These are phyloP conservation scores for Batkoa obscura DNA, from an alignment of 371 early-diverging fungal genomes.

Conservation along the genomic window DNA sequence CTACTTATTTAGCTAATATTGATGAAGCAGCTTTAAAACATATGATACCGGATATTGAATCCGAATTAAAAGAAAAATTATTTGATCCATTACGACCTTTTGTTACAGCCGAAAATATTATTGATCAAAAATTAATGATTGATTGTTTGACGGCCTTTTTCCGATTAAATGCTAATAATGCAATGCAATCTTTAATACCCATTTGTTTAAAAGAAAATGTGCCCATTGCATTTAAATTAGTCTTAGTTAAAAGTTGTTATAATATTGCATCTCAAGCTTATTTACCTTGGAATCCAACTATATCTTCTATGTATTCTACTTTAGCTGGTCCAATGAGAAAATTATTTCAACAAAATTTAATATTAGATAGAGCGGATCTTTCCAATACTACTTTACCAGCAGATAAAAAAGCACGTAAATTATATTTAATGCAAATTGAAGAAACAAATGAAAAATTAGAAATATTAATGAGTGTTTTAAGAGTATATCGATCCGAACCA, in stretches of 20 bases:
- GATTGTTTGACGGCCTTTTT: slow-evolving; percentile 58
- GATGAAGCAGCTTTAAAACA: slow-evolving; percentile 41
- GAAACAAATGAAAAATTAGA: slow-evolving; percentile 43
- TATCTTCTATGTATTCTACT: slow-evolving; percentile 38
- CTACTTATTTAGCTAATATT: slow-evolving; percentile 39
- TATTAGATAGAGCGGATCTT: slow-evolving; percentile 4
- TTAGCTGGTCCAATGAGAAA: slow-evolving; percentile 43
- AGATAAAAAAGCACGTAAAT: slow-evolving; percentile 10
- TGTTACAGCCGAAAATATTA: slow-evolving; percentile 26
- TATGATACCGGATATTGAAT: slow-evolving; percentile 52
- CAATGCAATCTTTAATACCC: slow-evolving; percentile 42
- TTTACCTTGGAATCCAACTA: slow-evolving; percentile 54
- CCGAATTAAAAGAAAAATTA: slow-evolving; percentile 44
- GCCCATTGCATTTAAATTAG: slow-evolving; percentile 47
- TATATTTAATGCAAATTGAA: slow-evolving; percentile 17
- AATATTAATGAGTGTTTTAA: slow-evolving; percentile 47
- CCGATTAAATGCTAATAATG: slow-evolving; percentile 44
- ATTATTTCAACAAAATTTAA: slow-evolving; percentile 22
- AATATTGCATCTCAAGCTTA: slow-evolving; percentile 42
- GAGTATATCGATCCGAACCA: slow-evolving; percentile 52
- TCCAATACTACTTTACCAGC: not conserved
- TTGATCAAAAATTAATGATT: slow-evolving; percentile 40
- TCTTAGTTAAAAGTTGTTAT: slow-evolving; percentile 53
- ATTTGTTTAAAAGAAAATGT: slow-evolving; percentile 42
- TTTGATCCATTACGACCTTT: slow-evolving; percentile 38